These are phyloP conservation scores for Penicillium sp. DNA, from an alignment of 2,329 filamentous ascomycete species.

Conservation along the genomic window DNA sequence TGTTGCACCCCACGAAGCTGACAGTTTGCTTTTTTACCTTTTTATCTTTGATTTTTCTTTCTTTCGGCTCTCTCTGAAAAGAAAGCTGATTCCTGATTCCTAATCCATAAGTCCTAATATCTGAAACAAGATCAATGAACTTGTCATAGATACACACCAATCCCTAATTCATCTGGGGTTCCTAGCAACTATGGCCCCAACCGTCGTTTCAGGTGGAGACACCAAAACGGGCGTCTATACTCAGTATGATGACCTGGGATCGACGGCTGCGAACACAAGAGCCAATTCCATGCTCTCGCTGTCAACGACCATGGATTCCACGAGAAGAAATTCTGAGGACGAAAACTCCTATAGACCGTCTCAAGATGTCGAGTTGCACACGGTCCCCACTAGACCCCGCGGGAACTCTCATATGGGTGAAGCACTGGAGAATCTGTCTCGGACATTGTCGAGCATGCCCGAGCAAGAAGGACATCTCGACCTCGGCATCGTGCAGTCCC, in stretches of 20 bases:
- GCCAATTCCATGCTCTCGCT: not conserved
- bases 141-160: not conserved
- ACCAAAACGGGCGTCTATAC: conserved; percentile 6
- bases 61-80: not conserved
- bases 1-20: not conserved
- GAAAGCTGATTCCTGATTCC: not conserved
- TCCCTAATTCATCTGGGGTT: not conserved
- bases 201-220: conserved; percentile 1
- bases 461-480: conserved; percentile 3
- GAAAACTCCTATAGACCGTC: not conserved
- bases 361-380: conserved; percentile 16
- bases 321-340: conserved; percentile 4
- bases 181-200: conserved; percentile 6
- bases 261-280: conserved; percentile 4
- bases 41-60: not conserved
- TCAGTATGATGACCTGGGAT: conserved; percentile 6
- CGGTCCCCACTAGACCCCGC: conserved; percentile 9
- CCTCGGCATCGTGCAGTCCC: conserved; percentile 7
- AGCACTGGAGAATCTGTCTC: conserved; percentile 14
- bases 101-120: not conserved
- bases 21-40: not conserved
- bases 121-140: not conserved
- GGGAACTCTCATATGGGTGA: conserved; percentile 19
- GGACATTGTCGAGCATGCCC: conserved; percentile 5
- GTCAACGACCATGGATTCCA: conserved; percentile 1